Evolutionary conservation across 768 basidiomycete species (phyloP).

Genomic region (Naganishia kalamii): DNA sequence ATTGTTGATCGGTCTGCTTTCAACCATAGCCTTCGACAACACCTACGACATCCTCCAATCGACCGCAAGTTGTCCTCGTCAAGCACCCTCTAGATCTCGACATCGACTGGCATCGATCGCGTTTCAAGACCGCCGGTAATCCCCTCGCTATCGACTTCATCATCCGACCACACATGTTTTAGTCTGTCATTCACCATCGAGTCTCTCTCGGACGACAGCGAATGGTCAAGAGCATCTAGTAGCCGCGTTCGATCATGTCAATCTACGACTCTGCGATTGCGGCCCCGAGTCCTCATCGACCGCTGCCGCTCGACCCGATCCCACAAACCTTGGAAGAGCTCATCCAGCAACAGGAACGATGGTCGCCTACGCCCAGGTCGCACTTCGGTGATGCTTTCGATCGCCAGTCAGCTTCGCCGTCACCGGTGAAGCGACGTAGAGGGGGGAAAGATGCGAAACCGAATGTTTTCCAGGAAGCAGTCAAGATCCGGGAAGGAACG

Average conservation of each 20-base stretch:
- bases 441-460: neutral
- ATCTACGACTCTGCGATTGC: neutral
- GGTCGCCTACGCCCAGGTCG: conserved; percentile 4
- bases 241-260: neutral
- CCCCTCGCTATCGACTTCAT: neutral
- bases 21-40: neutral
- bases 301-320: conserved; percentile 6
- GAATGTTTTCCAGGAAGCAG: neutral
- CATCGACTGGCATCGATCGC: neutral
- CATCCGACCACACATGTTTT: conserved; percentile 5
- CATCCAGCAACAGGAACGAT: conserved; percentile 6
- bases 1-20: neutral
- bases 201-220: neutral
- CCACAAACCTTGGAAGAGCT: conserved; percentile 10
- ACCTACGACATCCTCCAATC: neutral
- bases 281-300: neutral
- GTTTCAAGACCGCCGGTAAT: neutral
- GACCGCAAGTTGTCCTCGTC: no score
- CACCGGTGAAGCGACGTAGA: neutral
- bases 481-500: neutral
- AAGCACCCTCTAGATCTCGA: neutral
- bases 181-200: neutral
- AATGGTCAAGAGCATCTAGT: neutral
- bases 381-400: neutral
- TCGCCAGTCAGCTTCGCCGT: neutral